A percentile compares a stretch with the other conserved stretches of the same genome.
These are phyloP conservation scores for Botrytis medusae DNA, from an alignment of 2,329 filamentous ascomycete species.

Conservation along the genomic window DNA sequence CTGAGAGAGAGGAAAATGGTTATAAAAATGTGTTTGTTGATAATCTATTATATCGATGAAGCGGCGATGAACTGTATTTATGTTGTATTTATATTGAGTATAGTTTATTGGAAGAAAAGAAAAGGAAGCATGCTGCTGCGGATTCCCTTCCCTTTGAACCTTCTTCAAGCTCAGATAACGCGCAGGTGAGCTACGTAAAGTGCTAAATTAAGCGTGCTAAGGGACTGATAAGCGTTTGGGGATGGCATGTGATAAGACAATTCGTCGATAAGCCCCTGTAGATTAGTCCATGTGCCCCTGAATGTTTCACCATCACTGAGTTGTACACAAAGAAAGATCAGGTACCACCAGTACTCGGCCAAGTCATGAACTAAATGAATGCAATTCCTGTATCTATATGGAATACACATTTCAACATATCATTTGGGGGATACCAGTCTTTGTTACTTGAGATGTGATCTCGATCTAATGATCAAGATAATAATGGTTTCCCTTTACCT, in stretches of 20 bases:
- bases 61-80: not conserved
- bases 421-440: not conserved
- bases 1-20: not conserved
- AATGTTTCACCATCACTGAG: conserved; percentile 12
- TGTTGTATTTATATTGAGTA: not conserved
- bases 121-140: not conserved
- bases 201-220: not conserved
- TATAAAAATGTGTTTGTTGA: too few relatives aligned
- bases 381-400: not conserved
- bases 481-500: not conserved
- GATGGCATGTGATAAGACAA: conserved; percentile 9
- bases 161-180: not conserved
- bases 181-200: conserved; percentile 7
- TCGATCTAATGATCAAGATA: not conserved
- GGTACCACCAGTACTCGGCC: conserved; percentile 4
- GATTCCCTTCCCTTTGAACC: not conserved
- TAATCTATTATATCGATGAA: not conserved
- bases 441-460: not conserved
- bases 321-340: conserved; percentile 4
- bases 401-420: not conserved
- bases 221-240: conserved; percentile 10
- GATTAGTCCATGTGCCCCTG: conserved; percentile 21
- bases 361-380: not conserved
- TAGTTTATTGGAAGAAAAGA: not conserved
- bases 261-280: not conserved